Conservation (phyloP, 208 protist genomes). For the Leishmania major region DNA sequence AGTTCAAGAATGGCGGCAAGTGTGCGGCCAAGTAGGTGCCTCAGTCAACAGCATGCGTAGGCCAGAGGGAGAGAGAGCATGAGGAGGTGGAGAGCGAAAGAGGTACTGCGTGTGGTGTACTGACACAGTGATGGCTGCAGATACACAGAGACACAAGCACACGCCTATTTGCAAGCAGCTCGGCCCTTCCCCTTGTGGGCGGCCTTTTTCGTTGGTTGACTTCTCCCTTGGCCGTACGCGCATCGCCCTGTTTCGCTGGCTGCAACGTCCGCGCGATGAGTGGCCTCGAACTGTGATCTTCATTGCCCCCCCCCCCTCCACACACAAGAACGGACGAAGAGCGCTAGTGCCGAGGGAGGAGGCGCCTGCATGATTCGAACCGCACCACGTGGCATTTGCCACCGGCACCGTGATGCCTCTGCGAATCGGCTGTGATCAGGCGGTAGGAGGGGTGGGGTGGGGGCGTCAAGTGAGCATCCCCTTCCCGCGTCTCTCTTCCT, state of each 20-base stretch:
- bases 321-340: background rate
- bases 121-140: background rate
- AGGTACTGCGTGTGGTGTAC: background rate
- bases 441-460: background rate
- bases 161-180: background rate
- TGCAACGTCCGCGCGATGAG: background rate
- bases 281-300: too few species aligned
- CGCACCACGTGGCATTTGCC: background rate
- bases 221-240: background rate
- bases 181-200: background rate
- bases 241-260: background rate
- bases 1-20: constrained; percentile 11
- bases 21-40: constrained; percentile 14
- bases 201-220: background rate
- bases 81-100: background rate
- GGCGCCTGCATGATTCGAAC: background rate
- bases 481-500: background rate
- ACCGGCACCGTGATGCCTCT: background rate
- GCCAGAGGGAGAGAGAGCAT: background rate
- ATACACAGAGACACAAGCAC: background rate
- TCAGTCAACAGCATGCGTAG: background rate
- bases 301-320: background rate
- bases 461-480: background rate
- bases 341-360: background rate
- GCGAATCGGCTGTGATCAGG: background rate